Evolutionary conservation across 768 basidiomycete genomes (phyloP).

Genomic region (Rhodotorula paludigena): DNA sequence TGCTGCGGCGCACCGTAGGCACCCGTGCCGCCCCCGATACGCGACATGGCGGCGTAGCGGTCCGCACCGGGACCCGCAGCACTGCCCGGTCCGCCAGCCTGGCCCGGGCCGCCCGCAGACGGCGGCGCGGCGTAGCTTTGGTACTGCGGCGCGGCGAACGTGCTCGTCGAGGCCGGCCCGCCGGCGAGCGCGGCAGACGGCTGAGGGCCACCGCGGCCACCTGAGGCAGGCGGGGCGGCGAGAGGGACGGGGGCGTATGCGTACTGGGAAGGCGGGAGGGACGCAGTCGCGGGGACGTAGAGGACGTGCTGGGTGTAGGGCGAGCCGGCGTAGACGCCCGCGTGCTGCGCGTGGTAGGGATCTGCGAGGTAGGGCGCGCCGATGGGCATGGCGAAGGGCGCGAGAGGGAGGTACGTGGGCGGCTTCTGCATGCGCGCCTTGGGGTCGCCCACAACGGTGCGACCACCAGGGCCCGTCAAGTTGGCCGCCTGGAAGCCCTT

Average conservation of each 20-base stretch:
- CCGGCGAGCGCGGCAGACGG: neutral
- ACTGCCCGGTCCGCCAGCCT: neutral
- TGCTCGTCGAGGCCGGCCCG: neutral
- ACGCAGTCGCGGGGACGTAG: slow-evolving; percentile 38
- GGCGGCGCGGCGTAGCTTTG: slow-evolving; percentile 24
- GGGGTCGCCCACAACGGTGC: slow-evolving; percentile 33
- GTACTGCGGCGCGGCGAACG: slow-evolving; percentile 34
- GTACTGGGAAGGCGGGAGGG: slow-evolving; percentile 33
- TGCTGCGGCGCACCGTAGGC: neutral
- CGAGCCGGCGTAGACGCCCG: slow-evolving; percentile 42
- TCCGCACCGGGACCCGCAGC: slow-evolving; percentile 13
- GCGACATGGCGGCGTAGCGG: slow-evolving; percentile 5
- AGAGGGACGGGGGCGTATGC: slow-evolving; percentile 31
- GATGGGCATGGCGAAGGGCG: slow-evolving; percentile 31
- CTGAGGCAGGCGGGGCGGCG: slow-evolving; percentile 9
- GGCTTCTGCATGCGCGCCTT: slow-evolving; percentile 31
- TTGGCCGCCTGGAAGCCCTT: slow-evolving; percentile 44
- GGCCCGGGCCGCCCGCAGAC: neutral
- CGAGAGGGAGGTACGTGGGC: slow-evolving; percentile 35
- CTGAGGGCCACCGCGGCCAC: neutral
- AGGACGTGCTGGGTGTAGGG: slow-evolving; percentile 43
- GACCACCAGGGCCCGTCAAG: slow-evolving; percentile 41
- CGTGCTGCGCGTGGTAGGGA: slow-evolving; percentile 43
- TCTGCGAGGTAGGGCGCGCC: slow-evolving; percentile 36
- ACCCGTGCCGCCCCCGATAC: neutral